Evolutionary conservation across 345 rosid species (phyloP).

Genomic region (Arabidopsis suecica): DNA sequence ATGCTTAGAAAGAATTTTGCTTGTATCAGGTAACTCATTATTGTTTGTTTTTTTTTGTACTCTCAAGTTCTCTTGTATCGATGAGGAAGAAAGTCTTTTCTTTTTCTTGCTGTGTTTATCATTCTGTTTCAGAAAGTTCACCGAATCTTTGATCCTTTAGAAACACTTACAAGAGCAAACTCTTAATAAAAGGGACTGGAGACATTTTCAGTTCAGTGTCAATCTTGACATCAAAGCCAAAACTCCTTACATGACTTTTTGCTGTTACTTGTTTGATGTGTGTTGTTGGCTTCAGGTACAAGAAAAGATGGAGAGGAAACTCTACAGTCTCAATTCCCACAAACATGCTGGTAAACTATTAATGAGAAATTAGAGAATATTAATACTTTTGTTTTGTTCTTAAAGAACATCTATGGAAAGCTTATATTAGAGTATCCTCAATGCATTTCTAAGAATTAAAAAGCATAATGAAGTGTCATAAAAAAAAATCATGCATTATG

Average conservation of each 20-base stretch:
- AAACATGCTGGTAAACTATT: too few relatives aligned
- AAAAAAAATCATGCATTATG: too few relatives aligned
- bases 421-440: neutral
- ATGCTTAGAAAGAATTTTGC: conserved; percentile 25
- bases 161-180: neutral
- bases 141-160: neutral
- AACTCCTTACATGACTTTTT: too few relatives aligned
- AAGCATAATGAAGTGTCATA: too few relatives aligned
- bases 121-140: neutral
- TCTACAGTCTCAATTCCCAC: too few relatives aligned
- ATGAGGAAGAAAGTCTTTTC: conserved; percentile 7
- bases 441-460: neutral
- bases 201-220: neutral
- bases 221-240: neutral
- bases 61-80: conserved; percentile 17
- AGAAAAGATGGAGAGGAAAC: too few relatives aligned
- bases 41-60: conserved; percentile 19
- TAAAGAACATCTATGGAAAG: too few relatives aligned
- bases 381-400: too few relatives aligned
- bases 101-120: conserved; percentile 1
- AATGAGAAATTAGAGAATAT: too few relatives aligned
- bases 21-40: conserved; percentile 22
- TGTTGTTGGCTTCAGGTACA: too few relatives aligned
- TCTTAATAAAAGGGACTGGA: neutral
- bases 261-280: too few relatives aligned